phyloP scores from a whole-genome alignment of 768 basidiomycete genomes.

The Hydnomerulius pinastri region DNA sequence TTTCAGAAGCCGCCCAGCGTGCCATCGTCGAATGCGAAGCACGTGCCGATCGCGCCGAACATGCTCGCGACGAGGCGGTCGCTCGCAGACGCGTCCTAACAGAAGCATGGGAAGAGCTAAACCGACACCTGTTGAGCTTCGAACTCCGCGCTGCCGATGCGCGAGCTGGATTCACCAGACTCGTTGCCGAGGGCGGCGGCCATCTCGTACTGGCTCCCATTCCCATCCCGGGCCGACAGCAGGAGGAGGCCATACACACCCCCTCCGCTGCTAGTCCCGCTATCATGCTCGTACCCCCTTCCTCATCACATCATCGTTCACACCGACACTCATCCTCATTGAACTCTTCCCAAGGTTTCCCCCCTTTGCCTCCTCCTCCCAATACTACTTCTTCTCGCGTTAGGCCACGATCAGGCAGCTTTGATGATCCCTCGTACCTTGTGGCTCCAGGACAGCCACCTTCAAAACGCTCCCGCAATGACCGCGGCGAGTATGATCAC shows the following conservation, averaged over 20 bases:
- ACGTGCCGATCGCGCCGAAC: conserved; percentile 51
- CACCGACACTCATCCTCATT: conserved; percentile 25
- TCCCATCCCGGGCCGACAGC: conserved; percentile 28
- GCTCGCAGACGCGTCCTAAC: conserved; percentile 44
- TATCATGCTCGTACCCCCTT: conserved; percentile 29
- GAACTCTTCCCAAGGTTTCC: conserved; percentile 32
- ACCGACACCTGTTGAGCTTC: conserved; percentile 45
- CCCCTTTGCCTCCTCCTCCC: conserved; percentile 42
- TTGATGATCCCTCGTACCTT: conserved; percentile 37
- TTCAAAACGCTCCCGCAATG: conserved; percentile 46
- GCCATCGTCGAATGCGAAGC: conserved; percentile 49
- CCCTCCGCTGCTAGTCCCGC: conserved; percentile 27
- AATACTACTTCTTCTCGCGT: conserved; percentile 34
- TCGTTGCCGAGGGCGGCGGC: conserved; percentile 47
- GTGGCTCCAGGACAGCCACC: conserved; percentile 46
- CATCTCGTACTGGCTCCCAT: conserved; percentile 40
- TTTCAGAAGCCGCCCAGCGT: conserved; percentile 37
- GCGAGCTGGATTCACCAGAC: conserved; percentile 45
- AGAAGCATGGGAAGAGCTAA: conserved; percentile 54
- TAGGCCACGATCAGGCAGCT: conserved; percentile 45
- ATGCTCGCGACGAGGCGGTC: conserved; percentile 56
- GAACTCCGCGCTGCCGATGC: conserved; percentile 53
- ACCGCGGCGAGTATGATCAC: conserved; percentile 36
- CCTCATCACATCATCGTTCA: conserved; percentile 15
- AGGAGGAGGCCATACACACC: conserved; percentile 3